Conservation (phyloP, 2,329 filamentous ascomycete genomes). For the Penicillium sp. region DNA sequence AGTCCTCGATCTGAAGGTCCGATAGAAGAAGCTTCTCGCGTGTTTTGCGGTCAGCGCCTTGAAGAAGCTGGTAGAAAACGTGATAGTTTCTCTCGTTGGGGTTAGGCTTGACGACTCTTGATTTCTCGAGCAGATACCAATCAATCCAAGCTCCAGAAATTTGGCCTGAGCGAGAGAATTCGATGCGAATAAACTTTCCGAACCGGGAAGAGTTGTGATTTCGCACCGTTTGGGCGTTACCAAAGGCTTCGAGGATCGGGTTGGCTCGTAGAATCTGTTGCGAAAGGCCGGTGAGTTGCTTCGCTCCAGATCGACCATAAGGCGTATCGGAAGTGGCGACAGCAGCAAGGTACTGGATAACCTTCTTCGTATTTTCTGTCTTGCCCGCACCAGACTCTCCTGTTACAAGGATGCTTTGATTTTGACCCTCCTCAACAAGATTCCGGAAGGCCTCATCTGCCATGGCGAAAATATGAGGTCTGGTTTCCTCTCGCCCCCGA, state of each 20-base stretch:
- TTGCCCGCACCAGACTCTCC: conserved; percentile 97
- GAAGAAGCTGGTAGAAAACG: conserved; percentile 89
- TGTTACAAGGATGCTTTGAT: conserved; percentile 95
- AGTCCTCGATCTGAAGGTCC: conserved; percentile 69
- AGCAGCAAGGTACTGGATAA: conserved; percentile 94
- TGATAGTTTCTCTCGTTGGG: conserved; percentile 89
- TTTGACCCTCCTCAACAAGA: conserved; percentile 84
- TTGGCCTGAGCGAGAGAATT: conserved; percentile 77
- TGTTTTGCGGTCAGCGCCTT: conserved; percentile 65
- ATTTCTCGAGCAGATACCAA: conserved; percentile 97
- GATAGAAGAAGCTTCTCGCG: conserved; percentile 69
- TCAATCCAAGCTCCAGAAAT: conserved; percentile 96
- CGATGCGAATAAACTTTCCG: conserved; percentile 96
- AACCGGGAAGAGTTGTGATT: conserved; percentile 99
- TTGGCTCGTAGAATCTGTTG: conserved; percentile 95
- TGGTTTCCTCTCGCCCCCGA: conserved; percentile 80
- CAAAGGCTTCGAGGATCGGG: conserved; percentile 93
- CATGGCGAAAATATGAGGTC: conserved; percentile 95
- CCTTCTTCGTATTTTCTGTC: conserved; percentile 98
- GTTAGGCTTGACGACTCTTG: conserved; percentile 85
- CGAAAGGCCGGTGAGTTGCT: conserved; percentile 72
- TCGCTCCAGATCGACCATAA: conserved; percentile 51
- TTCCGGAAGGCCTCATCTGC: conserved; percentile 94
- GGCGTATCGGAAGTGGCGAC: conserved; percentile 78
- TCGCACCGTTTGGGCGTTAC: conserved; percentile 92